phyloP scores from a whole-genome alignment of 2,329 filamentous ascomycete genomes.

The Calonectria ilicicola region DNA sequence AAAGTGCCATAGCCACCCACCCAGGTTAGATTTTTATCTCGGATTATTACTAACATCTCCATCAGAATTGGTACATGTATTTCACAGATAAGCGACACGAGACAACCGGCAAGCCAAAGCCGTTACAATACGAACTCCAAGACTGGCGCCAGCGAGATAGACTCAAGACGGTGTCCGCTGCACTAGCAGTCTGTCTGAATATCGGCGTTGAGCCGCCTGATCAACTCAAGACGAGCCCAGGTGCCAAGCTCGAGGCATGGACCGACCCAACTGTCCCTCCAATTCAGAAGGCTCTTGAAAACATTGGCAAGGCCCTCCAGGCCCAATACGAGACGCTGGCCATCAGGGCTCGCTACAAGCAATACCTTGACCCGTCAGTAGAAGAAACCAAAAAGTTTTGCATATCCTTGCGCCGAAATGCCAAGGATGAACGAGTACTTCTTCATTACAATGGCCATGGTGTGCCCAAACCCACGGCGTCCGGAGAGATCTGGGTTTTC shows the following conservation, averaged over 20 bases:
- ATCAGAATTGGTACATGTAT: constrained; percentile 98
- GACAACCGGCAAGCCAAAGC: constrained; percentile 88
- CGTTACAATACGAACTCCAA: constrained; percentile 74
- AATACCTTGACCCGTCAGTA: constrained; percentile 94
- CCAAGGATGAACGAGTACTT: constrained; percentile 95
- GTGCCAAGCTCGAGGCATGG: constrained; percentile 96
- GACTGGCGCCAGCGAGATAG: constrained; percentile 99
- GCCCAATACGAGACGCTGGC: constrained; percentile 96
- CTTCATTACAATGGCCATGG: constrained; percentile 99
- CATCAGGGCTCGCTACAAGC: constrained; percentile 95
- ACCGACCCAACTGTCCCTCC: constrained; percentile 88
- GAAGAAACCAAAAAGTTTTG: constrained; percentile 99
- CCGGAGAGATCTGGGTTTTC: constrained; percentile 99
- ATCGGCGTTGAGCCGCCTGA: constrained; percentile 98
- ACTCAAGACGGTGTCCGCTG: constrained; percentile 95
- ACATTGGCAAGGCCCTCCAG: constrained; percentile 96
- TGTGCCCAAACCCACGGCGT: constrained; percentile 93
- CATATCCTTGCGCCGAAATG: constrained; percentile 87
- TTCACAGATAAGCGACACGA: constrained; percentile 98
- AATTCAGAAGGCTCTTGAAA: constrained; percentile 87
- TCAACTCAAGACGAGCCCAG: constrained; percentile 94
- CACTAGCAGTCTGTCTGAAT: constrained; percentile 93
- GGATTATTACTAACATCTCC: constrained; percentile 24
- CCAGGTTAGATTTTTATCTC: neutral
- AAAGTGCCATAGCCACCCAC: neutral